Base-by-base conservation (phyloP, 306 rosid genomes). In the Glycyrrhiza uralensis region DNA sequence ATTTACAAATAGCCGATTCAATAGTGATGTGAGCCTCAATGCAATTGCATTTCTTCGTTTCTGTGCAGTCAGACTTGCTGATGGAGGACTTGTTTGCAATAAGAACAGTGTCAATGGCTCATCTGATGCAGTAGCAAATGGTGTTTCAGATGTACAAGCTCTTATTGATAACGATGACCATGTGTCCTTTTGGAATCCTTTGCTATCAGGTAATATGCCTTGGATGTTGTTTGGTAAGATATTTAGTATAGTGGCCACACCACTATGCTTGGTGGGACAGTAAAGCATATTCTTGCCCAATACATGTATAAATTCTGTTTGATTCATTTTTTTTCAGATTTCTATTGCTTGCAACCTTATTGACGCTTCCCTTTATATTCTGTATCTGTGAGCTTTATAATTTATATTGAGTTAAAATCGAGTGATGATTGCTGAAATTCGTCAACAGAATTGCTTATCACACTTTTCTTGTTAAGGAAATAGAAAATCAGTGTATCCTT, bases 31-130 rank as follows among this genome's bases (percentile, higher is more conserved):
- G 79, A 95, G 99, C 90, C 93, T 95, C 87, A 95, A 95, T 81
- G 99, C 99, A 71, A 95, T 95, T 79, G 99, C 99, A 13, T 95
- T 95, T 85, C 96, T 95, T 64, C 99, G 99, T 49, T 91, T 87
- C 77, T 95, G 99, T 80, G 97, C 99, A 17, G 90, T 91, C 82
- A 95, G 92, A 85, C 99, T 95, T 76, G 97, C 99, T 47, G 99
- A 95, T 49, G 99, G 97, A 68, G 99, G 93, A 66, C 96, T 95
- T 74, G 92, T 89, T 75, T 83, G 81, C 89, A 85, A 87, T 63
- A 87, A 89, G 79, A 86, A 77, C 62, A 79, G 64, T 42, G 71
- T 62, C 22, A 85, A 86, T 77, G 86, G 26, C 57, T 81, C 85
- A 28, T 77, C 83, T 28, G 64, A 56, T 78, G 62, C 74, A n/a